These are phyloP conservation scores for Russula dissimulans DNA, from an alignment of 768 basidiomycete genomes.

Conservation along the genomic window DNA sequence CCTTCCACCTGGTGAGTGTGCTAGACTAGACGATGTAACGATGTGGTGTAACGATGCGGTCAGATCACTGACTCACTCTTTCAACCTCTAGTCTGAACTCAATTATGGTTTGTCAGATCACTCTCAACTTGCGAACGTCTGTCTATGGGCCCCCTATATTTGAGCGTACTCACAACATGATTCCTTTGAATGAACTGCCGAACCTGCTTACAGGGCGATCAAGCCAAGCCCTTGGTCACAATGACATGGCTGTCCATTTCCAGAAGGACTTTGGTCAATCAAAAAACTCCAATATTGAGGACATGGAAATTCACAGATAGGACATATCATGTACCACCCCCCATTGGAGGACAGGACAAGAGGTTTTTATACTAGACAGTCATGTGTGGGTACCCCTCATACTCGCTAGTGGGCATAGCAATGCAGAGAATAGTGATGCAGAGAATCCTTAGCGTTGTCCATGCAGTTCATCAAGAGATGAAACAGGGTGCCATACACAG, in stretches of 20 bases:
- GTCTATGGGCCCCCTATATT: conserved; percentile 12
- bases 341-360: too few relatives aligned
- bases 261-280: conserved; percentile 5
- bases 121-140: conserved; percentile 16
- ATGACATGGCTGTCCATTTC: neutral
- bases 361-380: too few relatives aligned
- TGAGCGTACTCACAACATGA: conserved; percentile 1
- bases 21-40: neutral
- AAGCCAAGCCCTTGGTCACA: neutral
- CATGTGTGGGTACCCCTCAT: too few relatives aligned
- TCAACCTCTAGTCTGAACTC: conserved; percentile 10
- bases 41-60: too few relatives aligned
- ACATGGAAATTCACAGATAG: too few relatives aligned
- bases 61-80: neutral
- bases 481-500: too few relatives aligned
- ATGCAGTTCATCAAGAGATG: too few relatives aligned
- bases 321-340: too few relatives aligned
- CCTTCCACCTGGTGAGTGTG: conserved; percentile 13
- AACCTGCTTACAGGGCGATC: neutral
- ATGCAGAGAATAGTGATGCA: too few relatives aligned
- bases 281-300: neutral
- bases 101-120: conserved; percentile 18
- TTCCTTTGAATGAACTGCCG: conserved; percentile 10
- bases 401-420: too few relatives aligned
- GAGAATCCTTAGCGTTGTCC: too few relatives aligned